Evolutionary conservation across 371 early-diverging fungal species (phyloP), one percentile per base, ranked within the genome.

Genomic region (Mortierella sp.): DNA sequence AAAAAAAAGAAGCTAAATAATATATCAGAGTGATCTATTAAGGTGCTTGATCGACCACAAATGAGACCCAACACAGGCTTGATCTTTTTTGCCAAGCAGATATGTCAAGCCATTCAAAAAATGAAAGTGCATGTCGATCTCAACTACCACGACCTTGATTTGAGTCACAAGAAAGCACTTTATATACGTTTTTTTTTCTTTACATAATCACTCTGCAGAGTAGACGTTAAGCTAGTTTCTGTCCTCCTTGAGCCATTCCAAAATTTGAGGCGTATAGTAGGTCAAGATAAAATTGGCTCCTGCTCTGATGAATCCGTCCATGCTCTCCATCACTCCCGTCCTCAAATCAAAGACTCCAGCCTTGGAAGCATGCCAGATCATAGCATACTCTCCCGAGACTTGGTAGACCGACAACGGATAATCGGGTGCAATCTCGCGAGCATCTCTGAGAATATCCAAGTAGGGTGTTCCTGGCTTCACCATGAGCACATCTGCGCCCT

Each of bases 401-500:
- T 96, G 96, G 77, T 95, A 96, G 0, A 94, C 93, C n/a, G 96
- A 94, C 69, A 96, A 89, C 14, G 95, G 95, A 57, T 89, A 88
- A 66, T 95, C 92, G 0, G 88, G 89, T 20, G 90, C 90, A 51
- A 92, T 68, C 62, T 94, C 92, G n/a, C 92, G 87, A 2, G 96
- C 93, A 73, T 98, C 98, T 24, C 97, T 90, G 20, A 98, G 90
- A 66, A 98, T 94, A 84, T 98, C 99, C 52, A 98, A 87, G 84
- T 98, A 98, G 30, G 97, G 97, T 69, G 91, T 91, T 28, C 95
- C 97, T 5, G 99, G 99, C 88, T 98, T 98, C 73, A 98, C 97
- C 96, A 98, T 97, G 58, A 98, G 88, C 35, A 97, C 91, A 85
- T 98, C 99, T 10, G 98, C 98, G 22, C 99, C 99, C 84, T 98